phyloP scores from a whole-genome alignment of 1,139 yeast species.

The Scheffersomyces insectosa region DNA sequence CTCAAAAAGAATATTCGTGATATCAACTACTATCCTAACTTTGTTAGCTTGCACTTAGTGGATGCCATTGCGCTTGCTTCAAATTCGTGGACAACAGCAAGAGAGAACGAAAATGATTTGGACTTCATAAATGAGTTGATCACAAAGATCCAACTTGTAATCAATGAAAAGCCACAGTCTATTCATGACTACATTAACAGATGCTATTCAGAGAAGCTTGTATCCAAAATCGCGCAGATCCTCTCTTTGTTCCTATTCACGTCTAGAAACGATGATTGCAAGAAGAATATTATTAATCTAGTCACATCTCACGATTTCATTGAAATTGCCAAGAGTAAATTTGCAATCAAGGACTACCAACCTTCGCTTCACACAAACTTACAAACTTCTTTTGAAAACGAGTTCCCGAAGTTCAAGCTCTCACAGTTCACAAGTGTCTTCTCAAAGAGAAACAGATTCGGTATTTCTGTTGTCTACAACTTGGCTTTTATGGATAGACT shows the following conservation, averaged over 20 bases:
- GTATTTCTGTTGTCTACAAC: constrained; percentile 58
- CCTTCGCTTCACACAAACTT: constrained; percentile 48
- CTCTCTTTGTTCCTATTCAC: constrained; percentile 73
- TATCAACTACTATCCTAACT: constrained; percentile 55
- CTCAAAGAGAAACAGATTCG: constrained; percentile 49
- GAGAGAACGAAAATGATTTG: constrained; percentile 48
- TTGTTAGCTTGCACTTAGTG: constrained; percentile 57
- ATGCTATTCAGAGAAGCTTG: constrained; percentile 57
- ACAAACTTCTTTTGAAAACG: constrained; percentile 43
- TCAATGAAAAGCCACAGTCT: constrained; percentile 20
- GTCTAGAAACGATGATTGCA: constrained; percentile 42
- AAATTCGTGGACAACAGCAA: constrained; percentile 68
- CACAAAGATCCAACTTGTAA: constrained; percentile 31
- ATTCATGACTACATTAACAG: constrained; percentile 35
- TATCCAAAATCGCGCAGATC: constrained; percentile 72
- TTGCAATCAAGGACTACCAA: constrained; percentile 28
- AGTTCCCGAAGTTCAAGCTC: constrained; percentile 51
- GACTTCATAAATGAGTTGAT: constrained; percentile 55
- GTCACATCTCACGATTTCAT: constrained; percentile 40
- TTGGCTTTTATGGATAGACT: constrained; percentile 62
- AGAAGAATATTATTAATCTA: constrained; percentile 44
- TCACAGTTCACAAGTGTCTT: constrained; percentile 56
- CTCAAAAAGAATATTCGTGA: constrained; percentile 59
- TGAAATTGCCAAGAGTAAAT: constrained; percentile 29
- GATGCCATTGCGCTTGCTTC: constrained; percentile 68